Conservation (phyloP, 2,329 filamentous ascomycete genomes). For the Fusarium torreyae region DNA sequence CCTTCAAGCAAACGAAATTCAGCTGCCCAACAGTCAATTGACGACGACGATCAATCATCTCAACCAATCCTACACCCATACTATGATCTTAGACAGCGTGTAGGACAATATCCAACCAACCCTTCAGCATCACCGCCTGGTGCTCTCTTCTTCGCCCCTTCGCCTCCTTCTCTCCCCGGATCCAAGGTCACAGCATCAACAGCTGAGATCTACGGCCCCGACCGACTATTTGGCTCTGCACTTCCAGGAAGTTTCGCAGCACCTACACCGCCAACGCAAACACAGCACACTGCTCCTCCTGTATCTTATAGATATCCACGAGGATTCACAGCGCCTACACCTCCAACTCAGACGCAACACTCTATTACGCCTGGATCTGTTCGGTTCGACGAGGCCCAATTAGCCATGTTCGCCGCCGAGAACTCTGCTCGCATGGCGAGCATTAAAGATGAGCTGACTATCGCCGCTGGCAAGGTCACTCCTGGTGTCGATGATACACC, state of each 20-base stretch:
- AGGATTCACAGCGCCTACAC: conserved; percentile 27
- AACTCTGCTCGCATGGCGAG: conserved; percentile 54
- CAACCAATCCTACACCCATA: conserved; percentile 48
- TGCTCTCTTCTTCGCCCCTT: conserved; percentile 55
- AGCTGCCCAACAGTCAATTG: conserved; percentile 38
- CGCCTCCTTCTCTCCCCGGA: conserved; percentile 55
- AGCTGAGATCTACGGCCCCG: conserved; percentile 62
- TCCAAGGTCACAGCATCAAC: conserved; percentile 51
- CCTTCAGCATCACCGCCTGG: conserved; percentile 54
- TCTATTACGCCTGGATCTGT: conserved; percentile 41
- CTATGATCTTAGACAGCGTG: conserved; percentile 47
- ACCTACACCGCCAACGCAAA: conserved; percentile 38
- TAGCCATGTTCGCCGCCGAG: conserved; percentile 57
- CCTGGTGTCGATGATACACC: conserved; percentile 88
- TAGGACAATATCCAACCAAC: conserved; percentile 38
- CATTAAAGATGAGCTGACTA: conserved; percentile 68
- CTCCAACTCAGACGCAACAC: conserved; percentile 17
- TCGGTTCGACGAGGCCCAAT: conserved; percentile 58
- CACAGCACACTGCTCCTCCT: conserved; percentile 31
- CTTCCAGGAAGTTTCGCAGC: conserved; percentile 42
- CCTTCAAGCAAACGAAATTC: conserved; percentile 44
- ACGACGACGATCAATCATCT: conserved; percentile 46
- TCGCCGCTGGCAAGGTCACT: conserved; percentile 70
- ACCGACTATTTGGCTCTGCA: conserved; percentile 57
- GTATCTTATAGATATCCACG: background rate